These are phyloP conservation scores for Ustilago cynodontis DNA, from an alignment of 1,284 basidiomycete species.

Conservation along the genomic window DNA sequence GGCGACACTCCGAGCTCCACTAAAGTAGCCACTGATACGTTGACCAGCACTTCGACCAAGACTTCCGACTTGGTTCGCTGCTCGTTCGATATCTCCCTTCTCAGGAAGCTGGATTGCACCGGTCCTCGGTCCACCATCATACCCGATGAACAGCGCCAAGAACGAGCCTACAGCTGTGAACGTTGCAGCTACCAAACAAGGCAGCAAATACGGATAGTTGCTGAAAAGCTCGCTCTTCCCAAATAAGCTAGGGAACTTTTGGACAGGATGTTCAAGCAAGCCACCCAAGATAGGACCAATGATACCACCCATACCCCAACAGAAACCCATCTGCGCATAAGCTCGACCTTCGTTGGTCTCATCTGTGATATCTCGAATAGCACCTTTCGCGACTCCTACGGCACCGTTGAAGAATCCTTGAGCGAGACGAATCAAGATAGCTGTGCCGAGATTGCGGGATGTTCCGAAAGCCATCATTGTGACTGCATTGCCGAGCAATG, in stretches of 20 bases:
- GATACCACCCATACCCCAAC: conserved; percentile 92
- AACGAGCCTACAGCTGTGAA: conserved; percentile 78
- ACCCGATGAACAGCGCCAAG: conserved; percentile 87
- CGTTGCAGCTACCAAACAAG: conserved; percentile 77
- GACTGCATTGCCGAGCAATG: conserved; percentile 83
- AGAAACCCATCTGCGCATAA: conserved; percentile 93
- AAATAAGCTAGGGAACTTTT: conserved; percentile 85
- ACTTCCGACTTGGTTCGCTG: conserved; percentile 50
- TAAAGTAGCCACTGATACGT: conserved; percentile 63
- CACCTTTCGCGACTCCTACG: conserved; percentile 87
- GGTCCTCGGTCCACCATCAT: conserved; percentile 76
- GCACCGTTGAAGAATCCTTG: conserved; percentile 96
- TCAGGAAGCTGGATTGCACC: conserved; percentile 62
- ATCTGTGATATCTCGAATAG: conserved; percentile 88
- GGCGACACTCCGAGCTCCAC: conserved; percentile 29
- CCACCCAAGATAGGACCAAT: conserved; percentile 80
- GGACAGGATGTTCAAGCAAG: conserved; percentile 75
- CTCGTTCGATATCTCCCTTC: conserved; percentile 53
- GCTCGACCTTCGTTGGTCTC: conserved; percentile 90
- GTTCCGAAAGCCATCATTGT: conserved; percentile 88
- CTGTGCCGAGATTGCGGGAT: conserved; percentile 75
- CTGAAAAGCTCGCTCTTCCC: conserved; percentile 76
- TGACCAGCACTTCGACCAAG: conserved; percentile 58
- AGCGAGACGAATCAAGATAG: conserved; percentile 86
- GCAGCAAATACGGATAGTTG: conserved; percentile 89